Base-by-base conservation (phyloP, 768 basidiomycete genomes). In the Russula dissimulans region DNA sequence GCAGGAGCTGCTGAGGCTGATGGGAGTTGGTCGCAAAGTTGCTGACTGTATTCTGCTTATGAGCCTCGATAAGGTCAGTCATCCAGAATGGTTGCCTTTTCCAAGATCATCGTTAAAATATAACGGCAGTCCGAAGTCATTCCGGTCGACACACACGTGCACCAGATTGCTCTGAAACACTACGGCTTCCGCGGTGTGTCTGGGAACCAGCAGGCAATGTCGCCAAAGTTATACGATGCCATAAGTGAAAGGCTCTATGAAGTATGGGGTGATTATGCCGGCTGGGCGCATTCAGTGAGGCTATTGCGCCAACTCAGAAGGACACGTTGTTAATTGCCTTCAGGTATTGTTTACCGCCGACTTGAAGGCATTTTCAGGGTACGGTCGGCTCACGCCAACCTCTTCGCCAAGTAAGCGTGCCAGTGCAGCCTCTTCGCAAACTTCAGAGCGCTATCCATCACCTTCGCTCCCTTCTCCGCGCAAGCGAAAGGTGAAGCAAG, bases 121-220 rank as follows among this genome's bases (percentile, higher is more conserved):
- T 34, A 36, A 26, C 1, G 39, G 22, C 60, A 95, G 91, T 79
- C 75, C 67, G 87, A 91, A 64, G 85, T 94, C 15, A 81, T 98
- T 9, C 97, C 97, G 4, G 90, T 99, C 54, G 97, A 99, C 69
- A 97, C 95, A 0, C 97, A 99, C 69, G 89, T 99, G 32, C 78
- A 88, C 64, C 92, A 95, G 69, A 94, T 97, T 55, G 90, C 91
- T 9, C 73, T 79, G 26, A 91, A 88, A 68, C 76, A 89, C 67
- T 91, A 92, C 66, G 86, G 85, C 1, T 67, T 91, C 11, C 82
- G 81, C 65, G 75, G 78, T 6, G 67, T 74, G 0, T 68, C 70
- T 34, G 75, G 74, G 47, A 72, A 72, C 10, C 87, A 87, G 68
- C 69, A 76, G 3, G 74, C 72, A 38, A 88, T 95, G 85, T 86